Evolutionary conservation across 495 filamentous ascomycete genomes (phyloP), one percentile per base, ranked within the genome.

Genomic region (Penicillium bialowiezense): DNA sequence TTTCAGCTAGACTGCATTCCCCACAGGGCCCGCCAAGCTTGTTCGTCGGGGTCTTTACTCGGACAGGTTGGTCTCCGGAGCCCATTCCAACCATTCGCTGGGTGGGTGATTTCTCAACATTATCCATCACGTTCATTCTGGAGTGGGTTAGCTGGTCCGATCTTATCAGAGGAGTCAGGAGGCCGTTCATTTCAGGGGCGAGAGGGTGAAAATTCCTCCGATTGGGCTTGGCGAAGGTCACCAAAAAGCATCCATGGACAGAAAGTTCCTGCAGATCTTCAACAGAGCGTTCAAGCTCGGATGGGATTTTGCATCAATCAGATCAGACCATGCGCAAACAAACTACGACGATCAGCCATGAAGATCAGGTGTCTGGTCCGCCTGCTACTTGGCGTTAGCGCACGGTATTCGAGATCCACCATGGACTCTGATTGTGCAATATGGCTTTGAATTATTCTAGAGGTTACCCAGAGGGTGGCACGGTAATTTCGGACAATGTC

Each of bases 1-100:
- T 62, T 54, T 62, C 59, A 62, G 26, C 19, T 39, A 7, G 17
- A 12, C n/a, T n/a, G n/a, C n/a, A n/a, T n/a, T n/a, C n/a, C n/a
- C n/a, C n/a, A n/a, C n/a, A n/a, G n/a, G n/a, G n/a, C n/a, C n/a
- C n/a, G n/a, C n/a, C n/a, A n/a, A 26, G 23, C 23, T 8, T 26
- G 23, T 26, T 26, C 23, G 23, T 40, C 56, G 48, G 48, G 19
- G 29, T 21, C 28, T 50, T 53, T 41, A 48, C 56, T 60, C 17
- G 12, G 45, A 41, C 36, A 29, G 21, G 43, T 28, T 44, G 6
- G 46, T 35, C 41, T 55, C 55, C 55, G 55, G 4, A 17, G 34
- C 20, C 10, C 18, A 24, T 26, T 32, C 24, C 19, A 7, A 14
- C 10, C 15, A 18, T 20, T 28, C 24, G 9, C 1, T 7, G 0